Evolutionary conservation across 345 rosid species (phyloP), one percentile per base, ranked within the genome.

Genomic region (Brassica juncea): DNA sequence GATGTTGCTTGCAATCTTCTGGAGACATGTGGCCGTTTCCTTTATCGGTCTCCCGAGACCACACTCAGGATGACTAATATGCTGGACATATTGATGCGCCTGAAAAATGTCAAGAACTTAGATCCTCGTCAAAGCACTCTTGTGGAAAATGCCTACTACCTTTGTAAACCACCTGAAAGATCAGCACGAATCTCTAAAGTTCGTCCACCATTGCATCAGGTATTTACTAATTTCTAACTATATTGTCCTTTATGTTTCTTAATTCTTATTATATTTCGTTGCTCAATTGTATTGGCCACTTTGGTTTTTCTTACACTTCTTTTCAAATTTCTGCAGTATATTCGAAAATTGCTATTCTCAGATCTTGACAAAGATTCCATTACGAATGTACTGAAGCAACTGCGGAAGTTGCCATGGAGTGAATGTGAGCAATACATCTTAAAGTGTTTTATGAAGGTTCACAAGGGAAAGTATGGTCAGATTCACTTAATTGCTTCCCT

Each of bases 121-220:
- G 98, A 93, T 84, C 98, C 99, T 68, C 94, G 99, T 35, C 99
- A 92, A 74, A 92, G 89, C 76, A 96, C 97, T 60, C 95, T 96
- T 69, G 98, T 96, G 72, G 99, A 96, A 90, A 96, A 96, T 88
- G 98, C 98, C 73, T 96, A 96, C 76, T 96, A 93, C 84, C 86
- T 96, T 70, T 96, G 98, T 87, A 93, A 96, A 79, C 99, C 99
- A 68, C 99, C 97, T 85, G 99, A 96, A 88, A 89, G 99, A 84
- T 89, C 99, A 69, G 97, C 97, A 63, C 85, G 99, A 60, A 84
- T 91, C 64, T 83, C 97, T 62, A 96, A 96, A 89, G 90, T 89
- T 69, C 92, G 95, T 19, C 97, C 97, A 73, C 99, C 98, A 4
- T 83, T 93, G 86, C 87, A 89, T 84, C 97, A 92, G 97, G 99